Conservation (phyloP, 2,329 filamentous ascomycete species). For the Apiospora marii region DNA sequence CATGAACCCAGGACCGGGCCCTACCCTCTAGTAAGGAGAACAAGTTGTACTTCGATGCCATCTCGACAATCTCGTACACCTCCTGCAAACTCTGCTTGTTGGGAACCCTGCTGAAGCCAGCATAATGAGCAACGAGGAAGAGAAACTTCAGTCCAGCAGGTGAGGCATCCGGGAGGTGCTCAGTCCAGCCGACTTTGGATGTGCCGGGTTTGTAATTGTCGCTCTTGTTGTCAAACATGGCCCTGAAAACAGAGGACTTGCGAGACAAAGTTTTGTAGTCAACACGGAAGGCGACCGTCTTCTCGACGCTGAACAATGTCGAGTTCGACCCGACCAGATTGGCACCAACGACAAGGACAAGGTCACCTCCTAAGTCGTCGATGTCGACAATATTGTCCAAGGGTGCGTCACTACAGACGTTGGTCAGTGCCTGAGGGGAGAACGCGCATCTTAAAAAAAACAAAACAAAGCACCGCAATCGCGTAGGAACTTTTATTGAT, state of each 20-base stretch:
- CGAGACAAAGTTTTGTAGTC: not conserved
- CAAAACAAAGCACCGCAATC: not conserved
- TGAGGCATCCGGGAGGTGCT: not conserved
- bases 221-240: not conserved
- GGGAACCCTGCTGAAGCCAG: not conserved
- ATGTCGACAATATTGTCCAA: not conserved
- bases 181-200: not conserved
- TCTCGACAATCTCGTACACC: not conserved
- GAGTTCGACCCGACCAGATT: not conserved
- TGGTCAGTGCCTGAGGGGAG: not conserved
- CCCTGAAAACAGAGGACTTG: not conserved
- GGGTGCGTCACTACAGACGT: not conserved
- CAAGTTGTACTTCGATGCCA: accelerated
- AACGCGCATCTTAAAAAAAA: not conserved
- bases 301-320: not conserved
- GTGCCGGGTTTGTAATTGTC: not conserved
- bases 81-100: not conserved
- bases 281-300: not conserved
- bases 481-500: not conserved
- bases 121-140: not conserved
- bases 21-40: not conserved
- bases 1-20: not conserved
- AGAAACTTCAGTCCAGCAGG: not conserved
- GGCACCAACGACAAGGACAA: not conserved
- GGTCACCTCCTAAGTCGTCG: not conserved